Evolutionary conservation across 1,284 basidiomycete genomes (phyloP).

Genomic region (Inonotus obliquus): DNA sequence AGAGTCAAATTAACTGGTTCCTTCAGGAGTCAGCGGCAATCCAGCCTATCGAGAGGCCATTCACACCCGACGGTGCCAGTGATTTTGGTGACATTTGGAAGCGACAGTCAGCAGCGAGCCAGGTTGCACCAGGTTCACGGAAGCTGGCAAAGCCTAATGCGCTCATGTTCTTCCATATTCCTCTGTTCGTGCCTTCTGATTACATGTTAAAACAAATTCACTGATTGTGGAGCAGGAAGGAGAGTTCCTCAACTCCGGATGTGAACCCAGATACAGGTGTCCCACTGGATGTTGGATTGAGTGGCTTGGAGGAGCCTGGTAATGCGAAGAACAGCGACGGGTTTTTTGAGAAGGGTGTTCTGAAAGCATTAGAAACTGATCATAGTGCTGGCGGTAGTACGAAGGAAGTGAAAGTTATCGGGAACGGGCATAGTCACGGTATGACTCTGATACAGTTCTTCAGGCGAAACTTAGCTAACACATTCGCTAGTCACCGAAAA

Average conservation of each 20-base stretch:
- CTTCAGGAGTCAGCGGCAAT: slow-evolving; percentile 70
- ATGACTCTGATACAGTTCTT: slow-evolving; percentile 24
- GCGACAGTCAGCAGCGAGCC: slow-evolving; percentile 39
- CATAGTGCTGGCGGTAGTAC: slow-evolving; percentile 45
- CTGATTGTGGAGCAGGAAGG: slow-evolving; percentile 38
- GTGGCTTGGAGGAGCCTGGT: slow-evolving; percentile 56
- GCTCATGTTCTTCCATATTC: slow-evolving; percentile 94
- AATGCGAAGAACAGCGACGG: slow-evolving; percentile 69
- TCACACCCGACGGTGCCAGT: slow-evolving; percentile 65
- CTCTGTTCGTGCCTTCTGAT: slow-evolving; percentile 53
- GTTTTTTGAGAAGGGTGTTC: slow-evolving; percentile 77
- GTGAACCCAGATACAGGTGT: slow-evolving; percentile 49
- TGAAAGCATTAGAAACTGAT: slow-evolving; percentile 62
- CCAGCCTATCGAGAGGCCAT: slow-evolving; percentile 72
- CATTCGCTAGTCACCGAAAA: slow-evolving; percentile 69
- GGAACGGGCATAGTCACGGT: slow-evolving; percentile 87
- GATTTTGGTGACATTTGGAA: slow-evolving; percentile 66
- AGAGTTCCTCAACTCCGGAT: slow-evolving; percentile 58
- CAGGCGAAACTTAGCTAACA: slow-evolving; percentile 8
- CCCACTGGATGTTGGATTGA: slow-evolving; percentile 62
- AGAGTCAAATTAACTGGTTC: slow-evolving; percentile 87
- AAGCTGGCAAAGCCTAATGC: slow-evolving; percentile 86
- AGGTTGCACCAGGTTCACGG: slow-evolving; percentile 47
- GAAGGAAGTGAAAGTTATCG: slow-evolving; percentile 76
- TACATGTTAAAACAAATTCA: slow-evolving; percentile 12